Base-by-base conservation (phyloP, 805 yeast species). In the Pichia nakasei region DNA sequence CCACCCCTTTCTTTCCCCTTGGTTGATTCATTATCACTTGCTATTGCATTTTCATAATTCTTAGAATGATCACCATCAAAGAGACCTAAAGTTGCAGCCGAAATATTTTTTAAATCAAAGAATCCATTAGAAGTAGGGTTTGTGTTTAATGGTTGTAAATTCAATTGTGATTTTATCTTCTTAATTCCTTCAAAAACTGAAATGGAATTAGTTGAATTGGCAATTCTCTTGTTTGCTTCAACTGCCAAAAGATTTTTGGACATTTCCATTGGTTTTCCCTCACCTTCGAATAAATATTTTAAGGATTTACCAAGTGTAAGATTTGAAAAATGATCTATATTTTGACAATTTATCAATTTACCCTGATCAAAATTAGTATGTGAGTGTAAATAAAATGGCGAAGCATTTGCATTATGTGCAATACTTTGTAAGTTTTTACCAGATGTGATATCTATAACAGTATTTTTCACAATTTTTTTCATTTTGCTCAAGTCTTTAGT, bases 251-350 rank as follows among this genome's bases (percentile, higher is more conserved):
- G 50, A 21, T 43, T 39, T 22, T 48, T 51, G 5, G 56, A 55
- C 15, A 65, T 39, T 39, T 67, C 65, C 17, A 65, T 55, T 22
- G 63, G 60, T 37, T 61, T 56, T 5, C 80, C 82, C 52, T 72
- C 73, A 4, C 73, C 76, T 37, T 61, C 63, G 76, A 80, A 80
- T 17, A 75, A 49, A 43, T 68, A 66, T 8, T 62, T 61, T 42
- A 64, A 47, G 35, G 65, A 48, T 37, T 54, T 60, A 13, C 68
- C 66, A 12, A 48, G 35, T 48, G 56, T 22, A 55, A 49, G 21
- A 45, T 47, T 34, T 46, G 50, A 20, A 22, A 63, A 53, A 22
- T 54, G 55, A n/a, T 61, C 58, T 32, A 47, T 26, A 37, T 59
- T 58, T 41, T 59, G 61, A 41, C 59, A 56, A 19, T 53, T 48